phyloP scores from a whole-genome alignment of 352 stramenopile genomes.

The Phytopythium montanum region DNA sequence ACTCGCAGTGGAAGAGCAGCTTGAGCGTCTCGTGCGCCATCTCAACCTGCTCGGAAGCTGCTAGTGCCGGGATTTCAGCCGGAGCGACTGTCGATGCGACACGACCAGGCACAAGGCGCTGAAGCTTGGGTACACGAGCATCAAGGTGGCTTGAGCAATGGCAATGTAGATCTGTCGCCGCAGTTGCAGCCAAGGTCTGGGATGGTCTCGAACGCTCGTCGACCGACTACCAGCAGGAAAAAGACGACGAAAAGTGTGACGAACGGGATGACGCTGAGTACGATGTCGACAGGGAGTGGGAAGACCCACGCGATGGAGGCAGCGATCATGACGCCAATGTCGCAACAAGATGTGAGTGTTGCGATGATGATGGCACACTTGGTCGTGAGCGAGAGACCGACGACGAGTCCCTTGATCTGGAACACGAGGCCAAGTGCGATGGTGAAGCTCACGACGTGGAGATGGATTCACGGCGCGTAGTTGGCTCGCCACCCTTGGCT shows the following conservation, averaged over 20 bases:
- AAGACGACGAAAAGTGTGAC: neutral
- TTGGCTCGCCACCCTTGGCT: neutral
- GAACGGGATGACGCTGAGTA: conserved; percentile 1
- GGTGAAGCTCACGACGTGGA: conserved; percentile 1
- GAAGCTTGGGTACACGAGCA: neutral
- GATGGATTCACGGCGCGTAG: neutral
- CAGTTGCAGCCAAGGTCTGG: conserved; percentile 1
- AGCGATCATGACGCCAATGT: neutral
- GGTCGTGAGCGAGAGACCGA: neutral
- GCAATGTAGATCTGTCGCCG: conserved; percentile 4
- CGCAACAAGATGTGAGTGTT: neutral
- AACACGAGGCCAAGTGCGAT: neutral
- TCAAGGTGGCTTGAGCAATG: neutral
- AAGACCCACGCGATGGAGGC: neutral
- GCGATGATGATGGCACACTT: neutral
- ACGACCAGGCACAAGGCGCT: neutral
- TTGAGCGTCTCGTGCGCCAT: conserved; percentile 13
- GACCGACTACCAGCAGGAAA: neutral
- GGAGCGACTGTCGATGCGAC: neutral
- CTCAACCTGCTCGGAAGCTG: neutral
- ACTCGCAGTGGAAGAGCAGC: conserved; percentile 26
- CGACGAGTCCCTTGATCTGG: neutral
- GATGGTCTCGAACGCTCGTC: neutral
- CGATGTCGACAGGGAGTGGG: neutral
- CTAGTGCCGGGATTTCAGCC: neutral